Base-by-base conservation (phyloP, 1,284 basidiomycete genomes). In the Ceratobasidium sp. region DNA sequence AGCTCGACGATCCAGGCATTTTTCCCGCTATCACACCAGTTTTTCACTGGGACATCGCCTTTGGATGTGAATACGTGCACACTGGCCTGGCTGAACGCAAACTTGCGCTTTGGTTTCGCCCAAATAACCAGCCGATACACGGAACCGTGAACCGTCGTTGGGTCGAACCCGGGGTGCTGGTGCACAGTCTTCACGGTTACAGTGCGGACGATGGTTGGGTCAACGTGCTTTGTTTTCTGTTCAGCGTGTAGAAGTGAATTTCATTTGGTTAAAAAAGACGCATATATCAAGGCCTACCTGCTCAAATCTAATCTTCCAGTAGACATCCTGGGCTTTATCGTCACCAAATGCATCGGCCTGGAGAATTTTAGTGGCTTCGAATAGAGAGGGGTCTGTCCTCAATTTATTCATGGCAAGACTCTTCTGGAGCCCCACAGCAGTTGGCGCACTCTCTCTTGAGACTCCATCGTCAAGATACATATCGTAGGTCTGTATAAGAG, bases 381-480 rank as follows among this genome's bases (percentile, higher is more conserved):
- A 3, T 26, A 3, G 26, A 20, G 42, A 6, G 15, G 7, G 56
- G 12, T n/a, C 28, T 23, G 23, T 33, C 7, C 26, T 33, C 38
- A 17, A 33, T 33, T 33, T 23, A 20, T 62, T 62, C 28, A 33
- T 33, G 40, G 57, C 44, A n/a, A 17, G 13, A 20, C n/a, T 15
- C 13, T 38, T 48, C 46, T 52, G 54, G 10, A 73, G 28, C 3
- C 48, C 57, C 23, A 6, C 15, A 38, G 42, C 40, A n/a, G 70
- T 73, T 38, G 77, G 77, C 46, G 77, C 77, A n/a, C 77, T 78
- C 17, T 70, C 42, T 38, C 77, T 50, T 26, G 77, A 78, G 1
- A 65, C 77, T 20, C 77, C 77, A 48, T 78, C 77, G 50, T 78
- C 77, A 20, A 78, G 61, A 59, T 78, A 78, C 77, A 78, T 71